phyloP scores from a whole-genome alignment of 2,329 filamentous ascomycete species.

The Davidsoniella virescens region DNA sequence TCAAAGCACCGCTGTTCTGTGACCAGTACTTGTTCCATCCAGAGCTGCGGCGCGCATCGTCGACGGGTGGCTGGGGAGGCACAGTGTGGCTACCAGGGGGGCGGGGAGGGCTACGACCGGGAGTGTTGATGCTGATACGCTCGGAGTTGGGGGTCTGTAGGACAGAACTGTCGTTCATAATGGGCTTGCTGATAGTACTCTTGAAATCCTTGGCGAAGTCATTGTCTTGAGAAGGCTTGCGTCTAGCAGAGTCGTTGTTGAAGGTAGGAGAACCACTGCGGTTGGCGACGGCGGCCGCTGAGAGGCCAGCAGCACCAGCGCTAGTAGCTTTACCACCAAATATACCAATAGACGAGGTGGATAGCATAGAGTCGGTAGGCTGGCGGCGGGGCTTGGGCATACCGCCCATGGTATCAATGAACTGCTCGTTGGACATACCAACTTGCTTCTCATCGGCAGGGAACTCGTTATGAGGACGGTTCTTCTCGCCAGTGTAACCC shows the following conservation, averaged over 20 bases:
- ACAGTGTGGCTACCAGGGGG: conserved; percentile 6
- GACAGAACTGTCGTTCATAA: conserved; percentile 25
- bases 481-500: conserved; percentile 12
- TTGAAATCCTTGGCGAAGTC: conserved; percentile 49
- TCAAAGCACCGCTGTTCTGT: conserved; percentile 48
- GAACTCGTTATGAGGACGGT: conserved; percentile 5
- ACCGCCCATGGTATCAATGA: conserved; percentile 11
- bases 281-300: not conserved
- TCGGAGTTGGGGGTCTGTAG: not conserved
- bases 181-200: conserved; percentile 44
- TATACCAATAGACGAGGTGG: conserved; percentile 9
- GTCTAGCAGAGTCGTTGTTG: conserved; percentile 34
- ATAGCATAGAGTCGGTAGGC: conserved; percentile 2
- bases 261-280: conserved; percentile 14
- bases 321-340: conserved; percentile 6
- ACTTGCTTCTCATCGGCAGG: conserved; percentile 9
- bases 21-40: conserved; percentile 70
- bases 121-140: conserved; percentile 10
- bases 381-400: conserved; percentile 29
- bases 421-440: conserved; percentile 12
- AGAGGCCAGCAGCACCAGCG: not conserved
- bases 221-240: conserved; percentile 32
- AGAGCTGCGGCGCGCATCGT: conserved; percentile 40
- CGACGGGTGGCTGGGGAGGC: conserved; percentile 16
- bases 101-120: conserved; percentile 8